Percentiles rank a stretch among this genome's conserved stretches.
phyloP scores from a whole-genome alignment of 257 asterid species.

The Solanum paucissectum region DNA sequence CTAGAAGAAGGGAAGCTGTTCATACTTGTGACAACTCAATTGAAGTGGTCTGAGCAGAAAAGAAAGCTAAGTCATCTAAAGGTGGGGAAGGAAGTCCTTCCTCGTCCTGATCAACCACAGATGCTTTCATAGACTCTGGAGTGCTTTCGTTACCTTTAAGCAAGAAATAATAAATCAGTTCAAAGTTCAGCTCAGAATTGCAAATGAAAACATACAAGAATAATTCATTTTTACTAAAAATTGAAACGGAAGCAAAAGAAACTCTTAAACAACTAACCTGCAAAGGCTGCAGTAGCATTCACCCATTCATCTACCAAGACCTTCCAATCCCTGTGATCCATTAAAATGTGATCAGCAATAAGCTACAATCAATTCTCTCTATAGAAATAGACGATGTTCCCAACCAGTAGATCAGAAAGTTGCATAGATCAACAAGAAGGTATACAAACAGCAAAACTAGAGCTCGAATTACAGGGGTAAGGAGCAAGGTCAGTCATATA shows the following conservation, averaged over 20 bases:
- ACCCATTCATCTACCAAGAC: conserved; percentile 68
- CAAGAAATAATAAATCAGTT: not conserved
- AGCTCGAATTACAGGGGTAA: not conserved
- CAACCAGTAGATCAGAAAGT: not conserved
- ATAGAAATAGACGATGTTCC: not conserved
- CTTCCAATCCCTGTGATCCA: conserved; percentile 70
- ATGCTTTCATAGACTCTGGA: conserved; percentile 58
- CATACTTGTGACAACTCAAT: conserved; percentile 75
- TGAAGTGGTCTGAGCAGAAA: conserved; percentile 43
- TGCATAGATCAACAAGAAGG: not conserved
- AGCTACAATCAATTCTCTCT: not conserved
- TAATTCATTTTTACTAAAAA: not conserved
- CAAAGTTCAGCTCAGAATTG: not conserved
- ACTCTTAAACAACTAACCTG: conserved; percentile 29
- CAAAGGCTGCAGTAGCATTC: conserved; percentile 37
- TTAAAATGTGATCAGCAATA: not conserved
- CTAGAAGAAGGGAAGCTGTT: not conserved
- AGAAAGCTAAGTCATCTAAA: conserved; percentile 77
- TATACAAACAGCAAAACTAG: not conserved
- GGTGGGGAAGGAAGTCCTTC: conserved; percentile 98
- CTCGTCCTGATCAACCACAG: conserved; percentile 46
- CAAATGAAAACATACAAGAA: not conserved
- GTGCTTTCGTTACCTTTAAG: conserved; percentile 36
- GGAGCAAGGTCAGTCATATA: not conserved
- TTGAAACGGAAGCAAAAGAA: not conserved